phyloP scores from a whole-genome alignment of 805 yeast species.

The Yamadazyma sp. region DNA sequence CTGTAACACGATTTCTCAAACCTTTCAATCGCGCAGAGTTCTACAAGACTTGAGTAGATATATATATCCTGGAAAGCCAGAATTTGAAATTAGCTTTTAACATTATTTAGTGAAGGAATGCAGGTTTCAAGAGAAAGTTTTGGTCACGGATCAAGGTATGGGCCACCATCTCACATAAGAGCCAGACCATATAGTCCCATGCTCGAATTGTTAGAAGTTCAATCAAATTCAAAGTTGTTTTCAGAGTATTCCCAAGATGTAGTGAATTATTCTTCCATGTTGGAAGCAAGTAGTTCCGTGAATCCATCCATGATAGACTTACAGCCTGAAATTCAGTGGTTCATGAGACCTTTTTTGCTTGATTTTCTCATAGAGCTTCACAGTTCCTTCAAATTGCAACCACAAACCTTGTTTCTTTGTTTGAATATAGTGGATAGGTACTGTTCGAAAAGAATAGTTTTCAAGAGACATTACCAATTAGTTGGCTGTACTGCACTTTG shows the following conservation, averaged over 20 bases:
- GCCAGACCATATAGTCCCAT: constrained; percentile 37
- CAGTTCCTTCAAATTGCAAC: constrained; percentile 38
- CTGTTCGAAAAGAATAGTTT: constrained; percentile 45
- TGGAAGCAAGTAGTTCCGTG: constrained; percentile 41
- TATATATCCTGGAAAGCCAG: background rate
- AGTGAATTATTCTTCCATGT: constrained; percentile 32
- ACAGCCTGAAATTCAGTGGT: constrained; percentile 48
- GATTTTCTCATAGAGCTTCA: constrained; percentile 45
- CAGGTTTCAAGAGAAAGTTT: background rate
- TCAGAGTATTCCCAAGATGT: constrained; percentile 43
- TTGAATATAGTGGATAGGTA: constrained; percentile 45
- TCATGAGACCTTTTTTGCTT: constrained; percentile 43
- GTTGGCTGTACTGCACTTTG: constrained; percentile 48
- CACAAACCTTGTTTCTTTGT: constrained; percentile 41
- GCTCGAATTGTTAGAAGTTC: constrained; percentile 43
- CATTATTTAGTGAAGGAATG: background rate
- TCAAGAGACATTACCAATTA: constrained; percentile 45
- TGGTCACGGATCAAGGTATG: constrained; percentile 5
- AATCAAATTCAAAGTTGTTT: constrained; percentile 20
- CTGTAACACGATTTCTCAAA: constrained; percentile 4
- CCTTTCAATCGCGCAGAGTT: constrained; percentile 2
- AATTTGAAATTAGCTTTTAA: background rate
- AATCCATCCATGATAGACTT: constrained; percentile 51
- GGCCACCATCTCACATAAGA: constrained; percentile 26
- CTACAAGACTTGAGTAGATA: background rate